phyloP scores from a whole-genome alignment of 768 basidiomycete species.

The Boletus patriciae region DNA sequence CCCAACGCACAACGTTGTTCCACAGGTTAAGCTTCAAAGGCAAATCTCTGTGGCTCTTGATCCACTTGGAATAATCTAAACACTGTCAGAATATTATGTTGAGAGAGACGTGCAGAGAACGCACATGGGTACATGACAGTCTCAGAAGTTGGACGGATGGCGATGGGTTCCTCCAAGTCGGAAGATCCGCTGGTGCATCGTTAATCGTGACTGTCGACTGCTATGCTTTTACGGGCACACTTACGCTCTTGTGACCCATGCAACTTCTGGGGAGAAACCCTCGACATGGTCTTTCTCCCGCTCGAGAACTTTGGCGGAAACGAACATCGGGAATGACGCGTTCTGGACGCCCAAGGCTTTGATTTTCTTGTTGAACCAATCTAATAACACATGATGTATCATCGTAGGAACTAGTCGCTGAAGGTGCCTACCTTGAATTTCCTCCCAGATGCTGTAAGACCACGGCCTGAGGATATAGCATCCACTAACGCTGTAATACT shows the following conservation, averaged over 20 bases:
- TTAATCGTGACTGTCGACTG: background rate
- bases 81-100: background rate
- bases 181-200: constrained; percentile 66
- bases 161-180: constrained; percentile 95
- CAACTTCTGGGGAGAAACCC: constrained; percentile 98
- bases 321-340: constrained; percentile 99
- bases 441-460: constrained; percentile 97
- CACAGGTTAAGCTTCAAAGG: constrained; percentile 97
- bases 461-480: constrained; percentile 98
- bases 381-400: constrained; percentile 38
- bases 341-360: constrained; percentile 95
- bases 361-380: constrained; percentile 92
- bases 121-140: constrained; percentile 99
- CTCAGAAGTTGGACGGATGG: constrained; percentile 97
- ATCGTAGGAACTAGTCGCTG: background rate
- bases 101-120: constrained; percentile 26
- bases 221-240: constrained; percentile 31
- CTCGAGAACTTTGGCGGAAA: constrained; percentile 88
- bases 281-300: constrained; percentile 98
- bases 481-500: constrained; percentile 98
- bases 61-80: constrained; percentile 97
- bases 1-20: constrained; percentile 99
- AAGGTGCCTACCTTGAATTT: constrained; percentile 71
- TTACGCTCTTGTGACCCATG: constrained; percentile 98
- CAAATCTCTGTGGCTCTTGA: constrained; percentile 94